Conservation (phyloP, 164 flowering plant species). For the Cinnamomum chago region DNA sequence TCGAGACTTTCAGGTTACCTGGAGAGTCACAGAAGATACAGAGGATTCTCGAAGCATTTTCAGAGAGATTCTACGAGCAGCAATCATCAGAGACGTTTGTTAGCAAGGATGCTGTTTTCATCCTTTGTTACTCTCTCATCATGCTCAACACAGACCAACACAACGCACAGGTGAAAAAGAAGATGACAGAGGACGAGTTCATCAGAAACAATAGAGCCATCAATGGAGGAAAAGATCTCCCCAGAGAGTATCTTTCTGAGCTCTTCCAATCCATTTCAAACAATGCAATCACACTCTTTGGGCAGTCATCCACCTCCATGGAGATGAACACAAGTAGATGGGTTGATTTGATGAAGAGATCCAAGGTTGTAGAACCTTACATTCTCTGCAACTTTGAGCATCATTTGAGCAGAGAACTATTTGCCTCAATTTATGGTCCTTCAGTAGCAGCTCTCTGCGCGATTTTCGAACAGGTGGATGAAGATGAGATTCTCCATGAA, state of each 20-base stretch:
- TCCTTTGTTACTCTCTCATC: slow-evolving; percentile 84
- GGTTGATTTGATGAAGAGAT: slow-evolving; percentile 61
- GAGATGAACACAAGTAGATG: slow-evolving; percentile 77
- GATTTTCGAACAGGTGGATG: slow-evolving; percentile 76
- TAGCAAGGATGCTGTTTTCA: slow-evolving; percentile 70
- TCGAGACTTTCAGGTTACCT: slow-evolving; percentile 81
- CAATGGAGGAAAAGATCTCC: slow-evolving; percentile 90
- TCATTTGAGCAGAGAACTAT: slow-evolving; percentile 73
- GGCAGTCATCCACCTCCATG: slow-evolving; percentile 24
- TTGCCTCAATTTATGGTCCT: slow-evolving; percentile 81
- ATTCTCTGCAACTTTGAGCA: slow-evolving; percentile 39
- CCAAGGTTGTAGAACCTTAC: slow-evolving; percentile 41
- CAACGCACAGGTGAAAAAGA: slow-evolving; percentile 93
- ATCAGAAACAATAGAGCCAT: slow-evolving; percentile 87
- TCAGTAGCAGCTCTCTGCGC: slow-evolving; percentile 66
- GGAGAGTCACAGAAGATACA: slow-evolving; percentile 96
- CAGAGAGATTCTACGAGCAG: slow-evolving; percentile 74
- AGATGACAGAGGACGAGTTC: slow-evolving; percentile 99
- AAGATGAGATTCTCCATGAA: slow-evolving; percentile 68
- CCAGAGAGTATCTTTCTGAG: slow-evolving; percentile 76
- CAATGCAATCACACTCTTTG: slow-evolving; percentile 53
- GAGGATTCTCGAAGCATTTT: slow-evolving; percentile 81
- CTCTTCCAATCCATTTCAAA: slow-evolving; percentile 74
- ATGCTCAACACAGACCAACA: slow-evolving; percentile 98
- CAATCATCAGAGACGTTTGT: slow-evolving; percentile 68